Evolutionary conservation across 2,329 filamentous ascomycete genomes (phyloP).

Genomic region (Botrytis sinoallii): DNA sequence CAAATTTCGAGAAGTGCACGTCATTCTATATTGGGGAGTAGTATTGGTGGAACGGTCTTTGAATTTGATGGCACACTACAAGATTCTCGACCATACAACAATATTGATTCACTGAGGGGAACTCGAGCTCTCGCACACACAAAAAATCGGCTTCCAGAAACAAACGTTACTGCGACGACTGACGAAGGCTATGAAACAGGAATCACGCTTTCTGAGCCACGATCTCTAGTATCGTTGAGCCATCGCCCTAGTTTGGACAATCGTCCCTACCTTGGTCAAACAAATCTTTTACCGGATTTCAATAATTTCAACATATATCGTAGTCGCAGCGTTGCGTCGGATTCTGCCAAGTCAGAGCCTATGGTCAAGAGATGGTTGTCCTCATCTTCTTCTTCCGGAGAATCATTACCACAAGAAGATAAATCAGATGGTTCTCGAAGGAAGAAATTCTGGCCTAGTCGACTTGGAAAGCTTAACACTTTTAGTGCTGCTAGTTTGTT

Average conservation of each 20-base stretch:
- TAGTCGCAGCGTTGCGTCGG: background rate
- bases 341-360: conserved; percentile 13
- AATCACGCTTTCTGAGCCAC: background rate
- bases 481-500: background rate
- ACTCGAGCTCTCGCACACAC: background rate
- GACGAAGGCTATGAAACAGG: conserved; percentile 11
- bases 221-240: background rate
- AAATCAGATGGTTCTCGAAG: background rate
- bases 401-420: background rate
- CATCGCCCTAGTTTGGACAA: background rate
- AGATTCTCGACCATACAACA: background rate
- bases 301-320: conserved; percentile 8
- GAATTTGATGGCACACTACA: conserved; percentile 9
- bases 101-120: background rate
- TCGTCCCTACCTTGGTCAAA: background rate
- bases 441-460: conserved; percentile 1
- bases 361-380: conserved; percentile 3
- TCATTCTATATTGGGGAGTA: background rate
- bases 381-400: conserved; percentile 10
- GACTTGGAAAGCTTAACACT: background rate
- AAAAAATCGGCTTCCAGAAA: background rate
- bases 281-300: background rate
- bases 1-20: background rate
- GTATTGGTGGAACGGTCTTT: background rate
- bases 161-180: background rate